Base-by-base conservation (phyloP, 345 rosid species). In the Eucalyptus decipiens region DNA sequence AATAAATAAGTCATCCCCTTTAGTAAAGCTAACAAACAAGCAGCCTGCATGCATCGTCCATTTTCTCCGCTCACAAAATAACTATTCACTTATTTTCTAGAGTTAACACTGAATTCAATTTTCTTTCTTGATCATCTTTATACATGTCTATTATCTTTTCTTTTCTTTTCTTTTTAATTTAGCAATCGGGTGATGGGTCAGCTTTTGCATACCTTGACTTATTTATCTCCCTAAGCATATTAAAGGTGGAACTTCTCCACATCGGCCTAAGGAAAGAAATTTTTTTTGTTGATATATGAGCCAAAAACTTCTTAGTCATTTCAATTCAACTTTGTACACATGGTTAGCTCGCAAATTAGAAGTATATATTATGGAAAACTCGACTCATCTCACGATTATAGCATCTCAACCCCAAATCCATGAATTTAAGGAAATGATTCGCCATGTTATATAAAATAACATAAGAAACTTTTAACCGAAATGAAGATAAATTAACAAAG, bases 11-110 rank as follows among this genome's bases (percentile, higher is more conserved):
- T 23, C 60, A 56, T 23, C 60, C 60, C 28, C 60, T 23, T 56
- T 56, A 56, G 62, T 2, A 56, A 0, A 0, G 0, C 62, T 23
- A 56, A 56, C 28, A 56, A 56, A 56, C 62, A 56, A 56, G 1
- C 62, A 24, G 30, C 15, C 17, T 11, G 58, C 58, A 52, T 1
- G 58, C 10, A 52, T 52, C 58, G 0, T 52, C 24, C 58, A 52
- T 52, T 52, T 51, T 52, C 58, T 52, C 58, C 24, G 11, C 58
- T 52, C 58, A 19, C 58, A 52, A 52, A 52, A 52, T 19, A 52
- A 52, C 58, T 52, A 52, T 52, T 52, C 24, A 52, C 58, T 52
- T 52, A 18, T 7, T 18, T 51, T 51, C 54, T 18, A 51, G 52
- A 50, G 56, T 52, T 52, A 52, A 52, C 58, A 52, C 58, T 52